These are phyloP conservation scores for Plantago elongata DNA, from an alignment of 257 asterid species.

Conservation along the genomic window DNA sequence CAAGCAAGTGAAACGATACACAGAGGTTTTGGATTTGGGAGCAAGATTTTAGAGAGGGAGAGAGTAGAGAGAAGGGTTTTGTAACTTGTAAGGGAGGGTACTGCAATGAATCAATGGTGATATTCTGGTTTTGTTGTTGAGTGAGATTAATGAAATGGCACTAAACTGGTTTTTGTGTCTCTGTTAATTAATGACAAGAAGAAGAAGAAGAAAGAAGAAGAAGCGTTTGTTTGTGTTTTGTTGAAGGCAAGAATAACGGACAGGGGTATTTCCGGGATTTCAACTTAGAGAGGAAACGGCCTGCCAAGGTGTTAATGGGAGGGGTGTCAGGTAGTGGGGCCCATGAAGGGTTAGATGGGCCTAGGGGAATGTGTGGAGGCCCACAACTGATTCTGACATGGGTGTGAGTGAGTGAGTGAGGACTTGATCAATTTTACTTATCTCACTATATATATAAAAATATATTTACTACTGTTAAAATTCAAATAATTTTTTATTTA, in stretches of 20 bases:
- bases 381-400: conserved; percentile 13
- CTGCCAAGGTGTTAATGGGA: conserved; percentile 27
- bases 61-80: conserved; percentile 17
- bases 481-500: too few relatives aligned
- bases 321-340: conserved; percentile 17
- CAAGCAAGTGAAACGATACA: background rate
- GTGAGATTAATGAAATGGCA: too few relatives aligned
- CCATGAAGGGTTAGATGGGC: conserved; percentile 15
- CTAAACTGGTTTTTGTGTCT: too few relatives aligned
- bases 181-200: too few relatives aligned
- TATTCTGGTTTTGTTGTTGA: too few relatives aligned
- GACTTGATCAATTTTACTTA: background rate
- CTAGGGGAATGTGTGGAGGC: conserved; percentile 17
- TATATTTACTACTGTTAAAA: too few relatives aligned
- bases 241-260: conserved; percentile 34
- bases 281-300: conserved; percentile 4
- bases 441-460: too few relatives aligned
- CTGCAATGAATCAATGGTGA: too few relatives aligned
- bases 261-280: conserved; percentile 29
- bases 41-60: background rate
- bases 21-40: background rate
- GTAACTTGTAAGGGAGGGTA: too few relatives aligned
- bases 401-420: background rate
- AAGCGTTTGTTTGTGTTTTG: background rate
- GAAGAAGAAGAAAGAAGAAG: too few relatives aligned